Base-by-base conservation (phyloP, 768 basidiomycete genomes). In the Mycena haematopus region DNA sequence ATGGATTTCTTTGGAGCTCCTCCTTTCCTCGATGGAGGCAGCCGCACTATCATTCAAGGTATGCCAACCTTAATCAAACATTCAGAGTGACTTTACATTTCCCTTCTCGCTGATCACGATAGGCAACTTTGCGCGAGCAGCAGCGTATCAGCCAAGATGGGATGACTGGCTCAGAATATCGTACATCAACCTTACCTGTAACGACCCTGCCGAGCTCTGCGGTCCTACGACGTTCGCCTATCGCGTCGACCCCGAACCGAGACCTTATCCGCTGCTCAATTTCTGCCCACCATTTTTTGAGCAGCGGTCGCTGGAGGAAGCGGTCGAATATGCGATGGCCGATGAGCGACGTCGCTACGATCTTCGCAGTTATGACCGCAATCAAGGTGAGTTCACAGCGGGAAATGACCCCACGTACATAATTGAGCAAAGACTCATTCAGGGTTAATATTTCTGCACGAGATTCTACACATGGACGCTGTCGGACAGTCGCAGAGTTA, bases 51-150 rank as follows among this genome's bases (percentile, higher is more conserved):
- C 25, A 53, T 53, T 15, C 52, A 53, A 53, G 9, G 52, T 52
- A 38, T 8, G 52, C n/a, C 4, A 2, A 52, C 5, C 35, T 52
- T n/a, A 27, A 49, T 11, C n/a, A n/a, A n/a, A n/a, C n/a, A n/a
- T n/a, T n/a, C n/a, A n/a, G n/a, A n/a, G n/a, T n/a, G n/a, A n/a
- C n/a, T n/a, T n/a, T n/a, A n/a, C n/a, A n/a, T n/a, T n/a, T n/a
- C n/a, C n/a, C 38, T 38, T 19, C 15, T 6, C 17, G 2, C 25
- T 35, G 17, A 11, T 38, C 13, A 38, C 38, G 6, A 38, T 17
- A 53, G 52, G 42, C 38, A 53, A 53, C 38, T 53, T 53, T 25
- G 52, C 38, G 22, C 36, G 52, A n/a, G 52, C 52, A 6, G 52
- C 52, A 11, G 24, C 38, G 8, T 42, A 53, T 40, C 52, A 25